Percentiles rank a stretch among this genome's conserved stretches.
Evolutionary conservation across 148 eudicot genomes (phyloP).

Genomic region (Hydrangea macrophylla): DNA sequence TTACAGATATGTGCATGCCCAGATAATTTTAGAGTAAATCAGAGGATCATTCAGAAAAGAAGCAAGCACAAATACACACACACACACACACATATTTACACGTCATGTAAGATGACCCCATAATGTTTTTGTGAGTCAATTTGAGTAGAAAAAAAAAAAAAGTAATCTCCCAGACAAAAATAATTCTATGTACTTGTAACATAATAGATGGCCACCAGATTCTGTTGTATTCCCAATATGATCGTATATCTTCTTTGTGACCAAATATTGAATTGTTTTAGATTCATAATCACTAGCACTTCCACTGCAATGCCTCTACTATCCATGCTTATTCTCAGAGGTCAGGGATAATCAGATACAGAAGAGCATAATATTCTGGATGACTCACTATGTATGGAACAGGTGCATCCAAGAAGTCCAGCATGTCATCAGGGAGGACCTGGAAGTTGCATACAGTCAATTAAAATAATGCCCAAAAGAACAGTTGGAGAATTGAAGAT

Average conservation of each 20-base stretch:
- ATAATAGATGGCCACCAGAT: neutral
- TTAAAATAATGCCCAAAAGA: neutral
- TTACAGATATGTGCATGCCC: too few species aligned
- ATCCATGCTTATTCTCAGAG: neutral
- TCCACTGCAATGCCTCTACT: neutral
- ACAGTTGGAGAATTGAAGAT: neutral
- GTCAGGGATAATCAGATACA: neutral
- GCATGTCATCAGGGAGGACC: constrained; percentile 96
- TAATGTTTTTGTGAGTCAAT: too few species aligned
- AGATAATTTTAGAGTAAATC: too few species aligned
- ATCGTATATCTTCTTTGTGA: neutral
- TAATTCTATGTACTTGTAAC: neutral
- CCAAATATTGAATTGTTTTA: neutral
- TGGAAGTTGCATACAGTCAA: constrained; percentile 25
- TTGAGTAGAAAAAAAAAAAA: too few species aligned
- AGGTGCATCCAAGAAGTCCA: constrained; percentile 97
- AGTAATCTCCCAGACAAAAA: neutral
- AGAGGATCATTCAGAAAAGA: constrained; percentile 6
- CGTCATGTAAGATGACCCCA: too few species aligned
- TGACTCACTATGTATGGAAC: constrained; percentile 91
- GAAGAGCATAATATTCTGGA: neutral
- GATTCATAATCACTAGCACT: neutral
- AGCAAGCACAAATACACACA: neutral
- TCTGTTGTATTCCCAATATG: neutral
- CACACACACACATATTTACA: neutral